Conservation (phyloP, 306 rosid genomes). For the Bauhinia variegata region DNA sequence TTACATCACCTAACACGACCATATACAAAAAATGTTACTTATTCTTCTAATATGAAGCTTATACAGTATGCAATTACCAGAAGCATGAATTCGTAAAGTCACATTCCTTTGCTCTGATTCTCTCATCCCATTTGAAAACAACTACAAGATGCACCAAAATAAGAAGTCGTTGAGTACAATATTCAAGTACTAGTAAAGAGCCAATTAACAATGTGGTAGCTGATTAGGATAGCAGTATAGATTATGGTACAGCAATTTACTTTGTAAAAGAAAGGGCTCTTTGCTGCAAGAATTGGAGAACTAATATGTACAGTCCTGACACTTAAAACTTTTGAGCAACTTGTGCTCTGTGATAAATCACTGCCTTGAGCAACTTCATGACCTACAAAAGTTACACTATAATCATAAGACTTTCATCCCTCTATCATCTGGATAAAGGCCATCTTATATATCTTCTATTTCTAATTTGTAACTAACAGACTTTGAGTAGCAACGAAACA, state of each 20-base stretch:
- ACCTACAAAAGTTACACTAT: conserved; percentile 26
- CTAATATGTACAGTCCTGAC: conserved; percentile 52
- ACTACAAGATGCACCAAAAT: conserved; percentile 36
- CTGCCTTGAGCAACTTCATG: conserved; percentile 35
- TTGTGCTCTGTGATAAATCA: conserved; percentile 30
- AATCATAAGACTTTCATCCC: neutral
- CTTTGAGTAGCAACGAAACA: too few relatives aligned
- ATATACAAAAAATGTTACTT: neutral
- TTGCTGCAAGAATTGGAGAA: conserved; percentile 60
- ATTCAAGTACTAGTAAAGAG: neutral
- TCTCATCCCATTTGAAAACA: conserved; percentile 50
- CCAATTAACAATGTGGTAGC: neutral
- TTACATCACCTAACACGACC: neutral
- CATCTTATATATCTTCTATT: neutral
- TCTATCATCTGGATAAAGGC: neutral
- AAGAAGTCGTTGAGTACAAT: conserved; percentile 14
- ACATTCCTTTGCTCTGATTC: conserved; percentile 50
- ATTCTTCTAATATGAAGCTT: conserved; percentile 5
- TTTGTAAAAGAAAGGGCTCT: conserved; percentile 58
- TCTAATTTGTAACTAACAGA: too few relatives aligned
- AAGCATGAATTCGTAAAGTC: conserved; percentile 50
- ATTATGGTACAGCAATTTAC: conserved; percentile 25
- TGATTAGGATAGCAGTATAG: conserved; percentile 9
- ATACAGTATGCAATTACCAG: conserved; percentile 40
- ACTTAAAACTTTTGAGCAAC: conserved; percentile 25